phyloP scores from a whole-genome alignment of 208 protist species.

The Naegleria lovaniensis region DNA sequence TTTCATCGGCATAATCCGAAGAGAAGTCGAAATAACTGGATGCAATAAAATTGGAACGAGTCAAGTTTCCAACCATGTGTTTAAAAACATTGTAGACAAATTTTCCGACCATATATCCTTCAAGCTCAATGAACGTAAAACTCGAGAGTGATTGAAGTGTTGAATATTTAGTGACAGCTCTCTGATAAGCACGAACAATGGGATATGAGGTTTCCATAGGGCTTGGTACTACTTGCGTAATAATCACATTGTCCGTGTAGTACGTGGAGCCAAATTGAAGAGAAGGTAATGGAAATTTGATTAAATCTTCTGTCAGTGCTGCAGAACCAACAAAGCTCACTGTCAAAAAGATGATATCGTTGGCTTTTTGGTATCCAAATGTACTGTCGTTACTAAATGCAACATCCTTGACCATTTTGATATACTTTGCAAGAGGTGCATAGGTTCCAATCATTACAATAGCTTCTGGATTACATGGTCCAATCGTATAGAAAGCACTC shows the following conservation, averaged over 20 bases:
- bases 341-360: neutral
- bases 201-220: neutral
- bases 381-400: neutral
- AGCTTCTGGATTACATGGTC: neutral
- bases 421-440: neutral
- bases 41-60: neutral
- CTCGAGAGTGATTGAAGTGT: neutral
- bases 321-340: neutral
- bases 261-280: neutral
- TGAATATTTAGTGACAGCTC: neutral
- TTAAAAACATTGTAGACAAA: neutral
- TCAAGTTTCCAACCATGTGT: neutral
- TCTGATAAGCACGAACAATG: neutral
- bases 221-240: neutral
- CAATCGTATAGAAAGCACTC: neutral
- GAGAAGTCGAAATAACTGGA: neutral
- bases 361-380: neutral
- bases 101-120: neutral
- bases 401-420: neutral
- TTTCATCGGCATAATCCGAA: neutral
- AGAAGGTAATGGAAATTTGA: neutral
- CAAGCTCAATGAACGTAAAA: neutral
- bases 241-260: neutral
- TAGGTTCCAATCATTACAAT: constrained; percentile 10
- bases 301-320: neutral